Conservation (phyloP, 306 rosid genomes). For the Cicer pinnatifidum region DNA sequence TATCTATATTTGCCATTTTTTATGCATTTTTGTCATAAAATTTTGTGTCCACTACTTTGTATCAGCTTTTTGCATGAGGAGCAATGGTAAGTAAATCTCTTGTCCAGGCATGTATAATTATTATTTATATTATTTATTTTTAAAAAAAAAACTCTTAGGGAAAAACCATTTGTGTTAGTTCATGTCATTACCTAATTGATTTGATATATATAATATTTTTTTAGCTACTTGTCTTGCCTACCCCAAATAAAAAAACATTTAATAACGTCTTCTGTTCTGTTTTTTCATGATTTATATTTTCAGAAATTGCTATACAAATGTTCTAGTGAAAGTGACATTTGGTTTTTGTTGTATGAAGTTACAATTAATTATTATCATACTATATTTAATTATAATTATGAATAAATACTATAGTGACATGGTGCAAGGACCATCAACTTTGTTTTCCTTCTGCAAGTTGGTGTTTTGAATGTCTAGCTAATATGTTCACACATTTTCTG, state of each 20-base stretch:
- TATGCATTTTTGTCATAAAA: constrained; percentile 42
- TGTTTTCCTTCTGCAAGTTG: constrained; percentile 71
- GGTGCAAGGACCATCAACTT: constrained; percentile 61
- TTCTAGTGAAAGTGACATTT: constrained; percentile 53
- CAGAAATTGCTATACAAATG: constrained; percentile 34
- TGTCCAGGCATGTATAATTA: background rate
- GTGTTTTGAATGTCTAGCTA: constrained; percentile 53
- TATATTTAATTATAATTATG: constrained; percentile 40
- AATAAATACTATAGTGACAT: constrained; percentile 49
- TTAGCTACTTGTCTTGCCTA: constrained; percentile 1
- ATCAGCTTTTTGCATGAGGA: constrained; percentile 45
- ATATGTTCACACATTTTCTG: constrained; percentile 56
- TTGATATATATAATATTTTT: constrained; percentile 33
- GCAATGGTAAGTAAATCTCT: constrained; percentile 36
- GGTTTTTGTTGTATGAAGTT: constrained; percentile 31
- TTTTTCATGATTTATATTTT: background rate
- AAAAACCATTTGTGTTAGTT: background rate
- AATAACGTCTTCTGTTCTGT: constrained; percentile 26
- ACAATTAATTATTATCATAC: constrained; percentile 36
- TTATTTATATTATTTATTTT: constrained; percentile 3
- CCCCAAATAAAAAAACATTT: background rate
- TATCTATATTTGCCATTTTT: background rate
- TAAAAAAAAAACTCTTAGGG: background rate
- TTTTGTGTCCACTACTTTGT: constrained; percentile 38
- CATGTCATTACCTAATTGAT: constrained; percentile 26